Evolutionary conservation across 2,329 filamentous ascomycete species (phyloP), one percentile per base, ranked within the genome.

Genomic region (Beauveria scarabaeidicola): DNA sequence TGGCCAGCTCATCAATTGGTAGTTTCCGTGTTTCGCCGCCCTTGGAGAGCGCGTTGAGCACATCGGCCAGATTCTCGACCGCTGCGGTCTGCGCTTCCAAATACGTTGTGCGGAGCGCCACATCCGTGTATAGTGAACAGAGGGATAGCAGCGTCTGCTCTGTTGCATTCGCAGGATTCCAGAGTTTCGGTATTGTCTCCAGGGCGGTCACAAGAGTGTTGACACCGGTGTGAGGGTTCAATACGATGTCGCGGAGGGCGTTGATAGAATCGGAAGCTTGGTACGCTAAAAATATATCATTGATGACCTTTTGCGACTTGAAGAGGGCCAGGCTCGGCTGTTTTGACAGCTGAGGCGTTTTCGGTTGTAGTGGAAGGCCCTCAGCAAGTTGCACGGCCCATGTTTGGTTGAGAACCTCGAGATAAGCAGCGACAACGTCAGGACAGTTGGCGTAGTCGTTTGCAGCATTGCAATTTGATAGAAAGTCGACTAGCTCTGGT

Each of bases 71-170:
- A 50, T 79, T 79, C 13, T 73, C 66, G 11, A 85, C 65, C 0
- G 80, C 77, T 5, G 75, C 67, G 0, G 76, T 73, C 5, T 79
- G 76, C n/a, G 78, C 74, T 57, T 81, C 79, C 0, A 76, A 69
- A 1, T 73, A 73, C 1, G 68, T 65, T 0, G 75, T 74, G 4
- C 65, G 64, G 5, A 73, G 60, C 60, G 74, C 78, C 1, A 77
- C 65, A 19, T 75, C 69, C 11, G 76, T 64, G 61, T 82, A 83
- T 3, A 81, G 65, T 0, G 63, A 64, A 56, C 74, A 74, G 6
- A 83, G 70, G 38, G 66, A 68, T 1, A 67, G 58, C 4, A 70
- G 65, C 3, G 66, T 65, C 17, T 65, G 61, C 3, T 71, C 62
- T 3, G 69, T 63, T 2, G 65, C 52, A 11, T 63, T 65, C 52